Percentiles rank a stretch among this genome's conserved stretches.
phyloP scores from a whole-genome alignment of 306 rosid genomes.

The Cicer cuneatum region DNA sequence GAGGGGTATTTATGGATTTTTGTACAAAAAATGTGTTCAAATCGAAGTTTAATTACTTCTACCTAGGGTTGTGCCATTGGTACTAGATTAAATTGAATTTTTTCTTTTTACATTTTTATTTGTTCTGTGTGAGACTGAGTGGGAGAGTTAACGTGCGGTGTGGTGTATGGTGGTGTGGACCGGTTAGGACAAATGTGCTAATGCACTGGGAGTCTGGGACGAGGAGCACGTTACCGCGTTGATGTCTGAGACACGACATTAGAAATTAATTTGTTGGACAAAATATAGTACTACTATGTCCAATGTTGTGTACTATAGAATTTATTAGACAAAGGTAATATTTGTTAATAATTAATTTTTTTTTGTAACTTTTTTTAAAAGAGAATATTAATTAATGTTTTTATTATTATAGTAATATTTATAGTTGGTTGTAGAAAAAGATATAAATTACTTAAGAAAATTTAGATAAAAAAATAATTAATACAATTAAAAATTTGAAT shows the following conservation, averaged over 20 bases:
- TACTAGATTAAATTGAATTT: neutral
- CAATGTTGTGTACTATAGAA: no score
- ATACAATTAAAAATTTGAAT: no score
- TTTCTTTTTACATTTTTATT: neutral
- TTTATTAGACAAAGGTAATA: no score
- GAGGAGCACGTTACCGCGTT: constrained; percentile 12
- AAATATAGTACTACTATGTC: no score
- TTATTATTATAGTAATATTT: no score
- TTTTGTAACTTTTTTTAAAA: no score
- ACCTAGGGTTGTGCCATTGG: constrained; percentile 44
- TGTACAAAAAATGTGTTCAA: neutral
- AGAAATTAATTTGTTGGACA: no score
- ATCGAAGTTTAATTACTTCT: neutral
- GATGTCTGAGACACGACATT: constrained; percentile 7
- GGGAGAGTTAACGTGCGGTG: constrained; percentile 7
- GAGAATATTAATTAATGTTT: no score
- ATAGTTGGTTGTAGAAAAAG: no score
- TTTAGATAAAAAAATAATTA: no score
- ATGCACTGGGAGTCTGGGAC: neutral
- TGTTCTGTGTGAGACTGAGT: neutral
- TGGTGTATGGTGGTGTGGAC: neutral
- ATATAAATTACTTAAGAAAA: no score
- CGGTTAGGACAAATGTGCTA: constrained; percentile 19
- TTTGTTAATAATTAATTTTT: no score
- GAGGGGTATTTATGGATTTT: constrained; percentile 62